Percentiles rank a stretch among this genome's conserved stretches.
Conservation (phyloP, 2,329 filamentous ascomycete genomes). For the Sodiomyces alkalinus region DNA sequence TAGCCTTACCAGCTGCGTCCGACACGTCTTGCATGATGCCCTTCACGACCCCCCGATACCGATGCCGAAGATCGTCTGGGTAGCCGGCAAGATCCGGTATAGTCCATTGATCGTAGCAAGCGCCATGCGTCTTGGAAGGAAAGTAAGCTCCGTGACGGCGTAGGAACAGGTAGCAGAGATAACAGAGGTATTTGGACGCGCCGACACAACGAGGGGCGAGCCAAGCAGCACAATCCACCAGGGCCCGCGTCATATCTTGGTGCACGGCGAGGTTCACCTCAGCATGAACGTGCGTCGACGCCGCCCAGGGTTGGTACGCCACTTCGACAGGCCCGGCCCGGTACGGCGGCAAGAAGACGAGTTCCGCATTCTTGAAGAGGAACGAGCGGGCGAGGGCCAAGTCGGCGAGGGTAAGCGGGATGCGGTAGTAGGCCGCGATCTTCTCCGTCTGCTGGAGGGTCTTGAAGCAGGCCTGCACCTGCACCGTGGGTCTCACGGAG, state of each 20-base stretch:
- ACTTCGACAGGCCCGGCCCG: constrained; percentile 4
- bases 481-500: constrained; percentile 4
- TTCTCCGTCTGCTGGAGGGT: constrained; percentile 7
- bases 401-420: constrained; percentile 2
- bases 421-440: constrained; percentile 8
- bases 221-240: background rate
- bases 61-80: constrained; percentile 3
- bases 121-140: constrained; percentile 7
- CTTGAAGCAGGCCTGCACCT: constrained; percentile 8
- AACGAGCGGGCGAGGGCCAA: constrained; percentile 2
- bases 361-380: constrained; percentile 3
- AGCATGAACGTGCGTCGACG: constrained; percentile 7
- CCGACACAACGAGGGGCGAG: constrained; percentile 7
- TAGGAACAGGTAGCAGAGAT: constrained; percentile 8
- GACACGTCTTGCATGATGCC: constrained; percentile 5
- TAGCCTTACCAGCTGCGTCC: background rate
- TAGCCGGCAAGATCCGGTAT: constrained; percentile 8
- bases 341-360: constrained; percentile 6
- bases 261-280: constrained; percentile 7
- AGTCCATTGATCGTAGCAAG: constrained; percentile 9
- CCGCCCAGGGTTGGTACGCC: constrained; percentile 8
- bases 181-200: constrained; percentile 8
- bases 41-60: constrained; percentile 4
- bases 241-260: constrained; percentile 4
- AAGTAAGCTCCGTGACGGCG: constrained; percentile 7